Conservation (phyloP, 768 basidiomycete species). For the Russula sp. region DNA sequence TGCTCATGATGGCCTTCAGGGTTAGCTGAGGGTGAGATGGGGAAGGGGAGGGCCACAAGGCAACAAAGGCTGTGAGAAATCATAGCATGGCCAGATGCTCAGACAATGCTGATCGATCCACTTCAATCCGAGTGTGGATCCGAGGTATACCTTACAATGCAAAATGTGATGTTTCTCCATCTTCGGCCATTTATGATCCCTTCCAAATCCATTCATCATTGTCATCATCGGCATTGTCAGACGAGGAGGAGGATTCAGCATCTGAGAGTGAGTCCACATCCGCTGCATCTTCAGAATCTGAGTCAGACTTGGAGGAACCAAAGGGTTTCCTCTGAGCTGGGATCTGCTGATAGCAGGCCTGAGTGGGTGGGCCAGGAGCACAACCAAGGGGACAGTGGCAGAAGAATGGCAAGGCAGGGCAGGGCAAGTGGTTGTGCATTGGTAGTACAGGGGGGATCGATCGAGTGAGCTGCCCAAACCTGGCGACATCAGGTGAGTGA, state of each 20-base stretch:
- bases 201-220: too few relatives aligned
- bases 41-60: too few relatives aligned
- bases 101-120: too few relatives aligned
- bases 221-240: conserved; percentile 9
- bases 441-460: conserved; percentile 14
- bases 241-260: conserved; percentile 31
- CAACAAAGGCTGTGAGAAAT: too few relatives aligned
- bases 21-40: too few relatives aligned
- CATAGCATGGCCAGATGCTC: too few relatives aligned
- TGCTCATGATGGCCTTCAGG: neutral
- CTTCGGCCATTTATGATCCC: too few relatives aligned
- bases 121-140: too few relatives aligned
- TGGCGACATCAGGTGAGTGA: too few relatives aligned
- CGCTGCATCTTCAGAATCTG: conserved; percentile 13
- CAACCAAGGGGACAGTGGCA: conserved; percentile 68
- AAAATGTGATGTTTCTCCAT: too few relatives aligned
- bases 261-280: conserved; percentile 19
- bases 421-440: neutral
- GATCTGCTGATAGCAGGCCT: conserved; percentile 90
- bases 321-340: conserved; percentile 24
- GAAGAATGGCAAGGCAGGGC: conserved; percentile 38
- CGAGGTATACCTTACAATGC: too few relatives aligned
- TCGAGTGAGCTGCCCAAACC: too few relatives aligned
- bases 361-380: conserved; percentile 76
- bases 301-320: conserved; percentile 32